These are phyloP conservation scores for Colletotrichum shisoi DNA, from an alignment of 2,329 filamentous ascomycete species.

Conservation along the genomic window DNA sequence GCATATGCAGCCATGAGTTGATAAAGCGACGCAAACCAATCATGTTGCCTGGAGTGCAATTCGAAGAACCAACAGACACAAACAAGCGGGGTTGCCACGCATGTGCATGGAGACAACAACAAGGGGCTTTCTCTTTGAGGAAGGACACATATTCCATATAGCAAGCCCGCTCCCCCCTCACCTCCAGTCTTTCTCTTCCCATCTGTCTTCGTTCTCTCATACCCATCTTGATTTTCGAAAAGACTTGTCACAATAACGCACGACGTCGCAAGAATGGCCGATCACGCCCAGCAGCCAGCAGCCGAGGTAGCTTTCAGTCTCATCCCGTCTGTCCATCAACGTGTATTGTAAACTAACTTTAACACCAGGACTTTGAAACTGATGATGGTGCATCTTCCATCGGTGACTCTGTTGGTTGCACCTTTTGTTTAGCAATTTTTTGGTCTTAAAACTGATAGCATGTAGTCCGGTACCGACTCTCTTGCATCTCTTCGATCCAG, in stretches of 20 bases:
- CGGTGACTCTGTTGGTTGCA: constrained; percentile 4
- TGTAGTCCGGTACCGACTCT: not conserved
- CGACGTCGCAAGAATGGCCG: not conserved
- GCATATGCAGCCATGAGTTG: not conserved
- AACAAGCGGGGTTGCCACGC: not conserved
- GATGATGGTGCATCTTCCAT: constrained; percentile 14
- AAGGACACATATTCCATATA: constrained; percentile 1
- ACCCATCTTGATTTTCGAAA: not conserved
- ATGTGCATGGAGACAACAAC: constrained; percentile 1
- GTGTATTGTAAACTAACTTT: not conserved
- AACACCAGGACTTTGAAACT: not conserved
- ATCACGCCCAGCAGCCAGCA: not conserved
- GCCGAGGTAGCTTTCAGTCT: not conserved
- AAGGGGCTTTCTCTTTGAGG: not conserved
- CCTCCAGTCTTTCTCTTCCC: not conserved
- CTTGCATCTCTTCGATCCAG: constrained; percentile 11
- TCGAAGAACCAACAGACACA: constrained; percentile 4
- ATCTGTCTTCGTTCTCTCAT: not conserved
- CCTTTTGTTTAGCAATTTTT: not conserved
- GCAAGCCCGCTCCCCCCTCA: not conserved
- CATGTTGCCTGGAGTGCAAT: not conserved
- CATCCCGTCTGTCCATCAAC: not conserved
- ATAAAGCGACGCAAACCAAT: not conserved
- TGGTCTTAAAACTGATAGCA: not conserved
- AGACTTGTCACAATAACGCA: too few relatives aligned